A percentile compares a stretch with the other conserved stretches of the same genome.
Evolutionary conservation across 805 yeast genomes (phyloP).

Genomic region (Pichia nanzhaoensis): DNA sequence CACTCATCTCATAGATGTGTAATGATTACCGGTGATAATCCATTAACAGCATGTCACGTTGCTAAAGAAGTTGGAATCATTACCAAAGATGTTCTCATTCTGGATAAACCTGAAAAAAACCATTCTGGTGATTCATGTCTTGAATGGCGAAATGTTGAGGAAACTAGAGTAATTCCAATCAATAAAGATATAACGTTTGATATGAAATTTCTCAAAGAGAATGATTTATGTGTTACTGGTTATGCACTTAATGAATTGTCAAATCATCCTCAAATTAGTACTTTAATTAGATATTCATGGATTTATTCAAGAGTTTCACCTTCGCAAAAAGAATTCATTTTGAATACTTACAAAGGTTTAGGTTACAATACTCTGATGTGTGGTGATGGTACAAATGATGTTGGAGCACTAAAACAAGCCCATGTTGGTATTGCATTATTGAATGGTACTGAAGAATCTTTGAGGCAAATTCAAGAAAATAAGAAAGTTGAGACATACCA

Average conservation of each 20-base stretch:
- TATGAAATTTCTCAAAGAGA: slow-evolving; percentile 46
- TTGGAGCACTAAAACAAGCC: slow-evolving; percentile 97
- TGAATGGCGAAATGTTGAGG: slow-evolving; percentile 82
- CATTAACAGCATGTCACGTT: slow-evolving; percentile 96
- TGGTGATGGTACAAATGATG: slow-evolving; percentile 99
- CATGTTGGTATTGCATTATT: slow-evolving; percentile 96
- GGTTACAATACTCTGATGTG: slow-evolving; percentile 97
- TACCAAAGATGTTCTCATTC: slow-evolving; percentile 73
- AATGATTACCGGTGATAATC: slow-evolving; percentile 99
- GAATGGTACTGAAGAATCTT: slow-evolving; percentile 92
- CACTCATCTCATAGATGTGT: slow-evolving; percentile 93
- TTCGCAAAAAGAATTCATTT: slow-evolving; percentile 84
- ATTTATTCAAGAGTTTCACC: slow-evolving; percentile 98
- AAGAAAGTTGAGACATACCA: slow-evolving; percentile 58
- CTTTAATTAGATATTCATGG: slow-evolving; percentile 85
- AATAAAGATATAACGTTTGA: slow-evolving; percentile 53
- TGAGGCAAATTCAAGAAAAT: slow-evolving; percentile 82
- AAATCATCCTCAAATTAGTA: slow-evolving; percentile 61
- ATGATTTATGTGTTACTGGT: slow-evolving; percentile 91
- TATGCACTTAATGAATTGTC: slow-evolving; percentile 68
- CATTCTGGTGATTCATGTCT: slow-evolving; percentile 49
- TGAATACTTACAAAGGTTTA: slow-evolving; percentile 73
- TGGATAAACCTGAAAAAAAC: slow-evolving; percentile 71
- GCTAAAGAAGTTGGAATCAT: slow-evolving; percentile 89
- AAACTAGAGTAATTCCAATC: slow-evolving; percentile 62